Base-by-base conservation (phyloP, 2,329 filamentous ascomycete species). In the Colletotrichum somersetense region DNA sequence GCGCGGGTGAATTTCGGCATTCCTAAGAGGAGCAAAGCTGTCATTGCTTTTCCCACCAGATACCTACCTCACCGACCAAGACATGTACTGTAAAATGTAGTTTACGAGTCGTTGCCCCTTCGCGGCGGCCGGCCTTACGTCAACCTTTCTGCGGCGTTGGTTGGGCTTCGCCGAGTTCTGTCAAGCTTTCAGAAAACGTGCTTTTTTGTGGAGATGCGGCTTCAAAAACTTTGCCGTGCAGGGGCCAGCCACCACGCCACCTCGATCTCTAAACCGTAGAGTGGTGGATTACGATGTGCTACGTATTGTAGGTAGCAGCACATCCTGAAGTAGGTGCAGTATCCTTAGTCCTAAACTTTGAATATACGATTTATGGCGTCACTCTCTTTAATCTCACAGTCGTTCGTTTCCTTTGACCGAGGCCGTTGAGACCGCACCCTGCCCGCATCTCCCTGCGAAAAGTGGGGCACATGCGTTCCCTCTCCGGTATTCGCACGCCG, bases 101-200 rank as follows among this genome's bases (percentile, higher is more conserved):
- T 30, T 30, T 30, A 16, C 20, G 44, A 48, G 20, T 52, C 23
- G 50, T 30, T 53, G 62, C 26, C 46, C 46, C n/a, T 44, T 56
- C 61, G 56, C 48, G 40, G 50, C 50, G 55, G 46, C 30, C 3
- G 46, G 3, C 50, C 63, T 62, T 67, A 62, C 57, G 57, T 67
- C 64, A 71, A 53, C 62, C 55, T 62, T 71, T 57, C 50, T 50
- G 38, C 40, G 48, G 61, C 62, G 67, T 53, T 38, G 46, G 11
- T 23, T 40, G 48, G 64, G n/a, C n/a, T 63, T 62, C n/a, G 67
- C 67, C 57, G 69, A 44, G 26, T 42, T 62, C 63, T 35, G 68
- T 42, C 44, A 67, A 61, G 66, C 53, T 72, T 72, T 48, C 64
- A 65, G 66, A 63, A 72, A 68, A 69, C 65, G 65, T 72, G 46